Conservation (phyloP, 73 alveolate species). For the Breviolum minutum region DNA sequence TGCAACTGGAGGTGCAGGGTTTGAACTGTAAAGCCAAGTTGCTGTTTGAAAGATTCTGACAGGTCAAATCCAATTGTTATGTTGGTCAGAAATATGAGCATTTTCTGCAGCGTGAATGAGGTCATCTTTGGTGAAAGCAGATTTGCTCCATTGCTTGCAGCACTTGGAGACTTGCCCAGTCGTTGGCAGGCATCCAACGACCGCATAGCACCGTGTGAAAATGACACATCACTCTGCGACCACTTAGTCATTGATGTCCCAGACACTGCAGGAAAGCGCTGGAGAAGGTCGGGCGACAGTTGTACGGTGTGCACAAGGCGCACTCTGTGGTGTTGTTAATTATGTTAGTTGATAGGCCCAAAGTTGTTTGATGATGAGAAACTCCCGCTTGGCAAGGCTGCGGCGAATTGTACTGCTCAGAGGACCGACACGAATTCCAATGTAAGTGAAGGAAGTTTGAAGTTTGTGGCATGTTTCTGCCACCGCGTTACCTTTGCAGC, state of each 20-base stretch:
- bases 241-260: neutral
- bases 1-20: slow-evolving; percentile 40
- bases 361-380: neutral
- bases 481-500: neutral
- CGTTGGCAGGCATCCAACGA: slow-evolving; percentile 44
- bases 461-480: neutral
- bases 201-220: neutral
- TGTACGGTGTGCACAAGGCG: slow-evolving; percentile 64
- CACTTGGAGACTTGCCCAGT: slow-evolving; percentile 58
- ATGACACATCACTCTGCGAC: neutral
- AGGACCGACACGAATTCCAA: neutral
- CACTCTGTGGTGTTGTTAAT: neutral
- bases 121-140: slow-evolving; percentile 64
- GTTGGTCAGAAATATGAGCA: neutral
- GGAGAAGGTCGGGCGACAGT: slow-evolving; percentile 67
- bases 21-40: neutral
- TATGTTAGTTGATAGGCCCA: too few relatives aligned
- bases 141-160: slow-evolving; percentile 60
- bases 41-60: neutral
- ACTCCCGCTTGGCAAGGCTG: slow-evolving; percentile 15
- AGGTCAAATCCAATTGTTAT: too few relatives aligned
- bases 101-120: neutral
- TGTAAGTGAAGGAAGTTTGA: neutral
- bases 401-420: slow-evolving; percentile 88
- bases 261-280: slow-evolving; percentile 4